A percentile compares a stretch with the other conserved stretches of the same genome.
These are phyloP conservation scores for Nitzschia palea DNA, from an alignment of 108 stramenopile genomes.

Conservation along the genomic window DNA sequence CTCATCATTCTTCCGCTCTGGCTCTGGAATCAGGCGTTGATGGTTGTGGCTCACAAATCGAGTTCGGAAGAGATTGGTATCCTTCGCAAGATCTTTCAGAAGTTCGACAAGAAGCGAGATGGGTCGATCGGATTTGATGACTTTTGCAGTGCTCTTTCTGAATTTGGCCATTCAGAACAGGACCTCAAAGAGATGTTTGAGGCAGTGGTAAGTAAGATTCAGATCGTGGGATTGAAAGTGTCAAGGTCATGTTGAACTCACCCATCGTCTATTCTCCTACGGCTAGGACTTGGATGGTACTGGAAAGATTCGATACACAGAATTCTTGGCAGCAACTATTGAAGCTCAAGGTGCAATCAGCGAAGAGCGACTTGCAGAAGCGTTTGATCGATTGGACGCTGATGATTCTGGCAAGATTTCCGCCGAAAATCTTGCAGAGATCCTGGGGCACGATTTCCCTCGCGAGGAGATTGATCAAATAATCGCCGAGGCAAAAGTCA, in stretches of 20 bases:
- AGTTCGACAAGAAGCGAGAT: slow-evolving; percentile 46
- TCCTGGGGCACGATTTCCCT: slow-evolving; percentile 47
- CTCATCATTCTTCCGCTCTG: neutral
- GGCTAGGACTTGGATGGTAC: slow-evolving; percentile 65
- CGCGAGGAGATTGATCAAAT: slow-evolving; percentile 71
- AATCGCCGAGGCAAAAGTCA: slow-evolving; percentile 88
- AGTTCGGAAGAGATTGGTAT: slow-evolving; percentile 62
- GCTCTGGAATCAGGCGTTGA: slow-evolving; percentile 36
- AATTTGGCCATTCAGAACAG: slow-evolving; percentile 63
- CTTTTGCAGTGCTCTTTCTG: slow-evolving; percentile 59
- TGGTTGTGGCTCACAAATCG: slow-evolving; percentile 71
- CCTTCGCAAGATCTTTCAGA: slow-evolving; percentile 54
- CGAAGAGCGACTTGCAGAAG: slow-evolving; percentile 64
- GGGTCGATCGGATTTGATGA: slow-evolving; percentile 68
- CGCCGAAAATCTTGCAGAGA: slow-evolving; percentile 40
- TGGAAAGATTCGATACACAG: slow-evolving; percentile 57
- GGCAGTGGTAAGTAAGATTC: slow-evolving; percentile 28
- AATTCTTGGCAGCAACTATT: slow-evolving; percentile 87
- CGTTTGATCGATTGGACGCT: slow-evolving; percentile 82
- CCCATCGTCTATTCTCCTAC: neutral
- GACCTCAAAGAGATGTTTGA: slow-evolving; percentile 74
- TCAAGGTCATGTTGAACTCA: neutral
- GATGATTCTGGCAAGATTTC: slow-evolving; percentile 80
- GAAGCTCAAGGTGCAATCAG: slow-evolving; percentile 63
- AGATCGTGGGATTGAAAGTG: neutral